Evolutionary conservation across 768 basidiomycete species (phyloP).

Genomic region (Lactifluus subvellereus): DNA sequence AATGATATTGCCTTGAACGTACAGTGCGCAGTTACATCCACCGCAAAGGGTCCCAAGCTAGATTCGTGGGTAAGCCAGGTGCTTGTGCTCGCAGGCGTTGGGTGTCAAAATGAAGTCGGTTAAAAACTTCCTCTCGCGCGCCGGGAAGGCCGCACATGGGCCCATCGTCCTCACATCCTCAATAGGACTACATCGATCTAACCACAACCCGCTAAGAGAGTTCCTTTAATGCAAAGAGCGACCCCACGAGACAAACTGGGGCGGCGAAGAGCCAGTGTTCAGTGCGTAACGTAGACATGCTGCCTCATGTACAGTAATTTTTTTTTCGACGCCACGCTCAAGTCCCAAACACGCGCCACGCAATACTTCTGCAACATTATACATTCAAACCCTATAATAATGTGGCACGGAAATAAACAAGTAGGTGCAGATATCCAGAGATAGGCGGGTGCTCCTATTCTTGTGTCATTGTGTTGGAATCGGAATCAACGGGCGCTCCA

Average conservation of each 20-base stretch:
- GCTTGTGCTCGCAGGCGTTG: constrained; percentile 6
- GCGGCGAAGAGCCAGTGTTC: not conserved
- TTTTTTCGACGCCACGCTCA: not conserved
- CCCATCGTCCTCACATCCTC: not conserved
- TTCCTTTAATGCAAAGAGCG: not conserved
- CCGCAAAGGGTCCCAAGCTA: not conserved
- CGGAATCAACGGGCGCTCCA: too few relatives aligned
- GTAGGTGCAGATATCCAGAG: not conserved
- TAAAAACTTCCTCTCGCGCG: constrained; percentile 7
- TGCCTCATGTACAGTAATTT: constrained; percentile 1
- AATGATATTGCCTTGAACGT: constrained; percentile 11
- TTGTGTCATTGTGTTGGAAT: not conserved
- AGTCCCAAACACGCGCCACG: not conserved
- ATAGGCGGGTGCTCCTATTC: not conserved
- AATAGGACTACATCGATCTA: not conserved
- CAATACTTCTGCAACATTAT: not conserved
- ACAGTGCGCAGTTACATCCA: constrained; percentile 8
- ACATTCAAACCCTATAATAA: not conserved
- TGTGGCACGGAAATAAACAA: not conserved
- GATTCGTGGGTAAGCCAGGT: constrained; percentile 3
- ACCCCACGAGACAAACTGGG: not conserved
- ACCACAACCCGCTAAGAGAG: not conserved
- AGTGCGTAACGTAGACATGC: not conserved
- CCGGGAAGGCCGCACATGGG: not conserved
- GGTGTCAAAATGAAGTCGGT: not conserved